Percentiles rank a stretch among this genome's conserved stretches.
Evolutionary conservation across 2,329 filamentous ascomycete genomes (phyloP).

Genomic region (Aureobasidium namibiae): DNA sequence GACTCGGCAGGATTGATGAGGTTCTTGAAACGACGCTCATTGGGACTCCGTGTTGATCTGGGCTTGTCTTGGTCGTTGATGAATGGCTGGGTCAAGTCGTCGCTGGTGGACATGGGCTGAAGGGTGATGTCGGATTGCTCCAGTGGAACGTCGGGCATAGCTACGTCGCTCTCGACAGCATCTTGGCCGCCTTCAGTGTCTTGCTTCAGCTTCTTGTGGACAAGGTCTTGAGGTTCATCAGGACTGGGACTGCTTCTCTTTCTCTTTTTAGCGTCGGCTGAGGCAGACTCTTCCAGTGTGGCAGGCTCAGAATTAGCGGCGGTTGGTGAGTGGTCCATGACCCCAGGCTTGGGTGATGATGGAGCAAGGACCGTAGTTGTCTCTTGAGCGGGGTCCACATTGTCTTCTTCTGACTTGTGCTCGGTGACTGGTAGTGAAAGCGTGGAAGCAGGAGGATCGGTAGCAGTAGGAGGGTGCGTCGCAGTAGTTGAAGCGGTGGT

Average conservation of each 20-base stretch:
- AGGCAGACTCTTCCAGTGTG: slow-evolving; percentile 17
- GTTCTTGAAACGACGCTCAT: slow-evolving; percentile 26
- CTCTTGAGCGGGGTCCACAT: not conserved
- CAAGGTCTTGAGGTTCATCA: slow-evolving; percentile 26
- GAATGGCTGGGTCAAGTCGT: not conserved
- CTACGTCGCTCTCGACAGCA: not conserved
- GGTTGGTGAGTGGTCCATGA: not conserved
- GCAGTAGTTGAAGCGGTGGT: too few relatives aligned
- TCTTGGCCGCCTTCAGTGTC: slow-evolving; percentile 9
- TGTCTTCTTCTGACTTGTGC: not conserved
- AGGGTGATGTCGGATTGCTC: not conserved
- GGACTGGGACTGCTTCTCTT: slow-evolving; percentile 35
- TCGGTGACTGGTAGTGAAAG: not conserved
- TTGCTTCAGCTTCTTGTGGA: slow-evolving; percentile 37
- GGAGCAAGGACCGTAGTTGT: not conserved
- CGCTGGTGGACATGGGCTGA: slow-evolving; percentile 11
- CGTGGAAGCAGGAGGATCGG: not conserved
- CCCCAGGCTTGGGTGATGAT: not conserved
- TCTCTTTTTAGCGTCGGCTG: slow-evolving; percentile 29
- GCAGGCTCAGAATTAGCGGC: not conserved
- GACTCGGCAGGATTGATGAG: slow-evolving; percentile 15
- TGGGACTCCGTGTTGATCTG: not conserved
- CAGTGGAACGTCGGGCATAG: slow-evolving; percentile 19
- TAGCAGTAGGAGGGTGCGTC: not conserved
- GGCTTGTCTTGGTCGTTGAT: not conserved